Percentiles rank a stretch among this genome's conserved stretches.
Evolutionary conservation across 169 alveolate genomes (phyloP).

Genomic region (Plasmodium coatneyi): DNA sequence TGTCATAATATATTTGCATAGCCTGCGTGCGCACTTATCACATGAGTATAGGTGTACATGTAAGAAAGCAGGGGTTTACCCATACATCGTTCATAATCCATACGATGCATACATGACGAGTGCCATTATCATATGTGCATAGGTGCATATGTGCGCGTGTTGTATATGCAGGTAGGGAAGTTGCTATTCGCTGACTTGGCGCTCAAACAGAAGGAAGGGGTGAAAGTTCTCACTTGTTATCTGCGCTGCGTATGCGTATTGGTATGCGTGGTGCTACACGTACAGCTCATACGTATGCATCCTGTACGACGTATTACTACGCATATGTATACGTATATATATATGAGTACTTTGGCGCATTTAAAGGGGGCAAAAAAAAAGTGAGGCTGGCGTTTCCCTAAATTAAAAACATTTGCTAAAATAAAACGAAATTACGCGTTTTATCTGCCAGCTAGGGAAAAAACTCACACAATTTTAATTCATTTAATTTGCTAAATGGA

Average conservation of each 20-base stretch:
- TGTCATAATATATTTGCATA: not conserved
- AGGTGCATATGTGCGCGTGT: not conserved
- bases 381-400: not conserved
- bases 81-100: not conserved
- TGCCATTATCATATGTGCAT: not conserved
- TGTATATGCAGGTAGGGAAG: not conserved
- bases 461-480: slow-evolving; percentile 12
- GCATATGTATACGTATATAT: not conserved
- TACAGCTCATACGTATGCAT: not conserved
- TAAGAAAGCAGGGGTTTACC: not conserved
- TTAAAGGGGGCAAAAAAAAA: slow-evolving; percentile 2
- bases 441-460: not conserved
- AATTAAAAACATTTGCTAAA: slow-evolving; percentile 10
- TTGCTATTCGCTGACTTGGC: not conserved
- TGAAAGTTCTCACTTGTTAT: not conserved
- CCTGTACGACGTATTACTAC: not conserved
- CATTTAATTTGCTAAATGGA: not conserved
- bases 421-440: slow-evolving; percentile 29
- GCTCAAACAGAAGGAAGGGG: slow-evolving; percentile 26
- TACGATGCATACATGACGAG: not conserved
- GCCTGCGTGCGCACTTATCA: not conserved
- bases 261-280: not conserved
- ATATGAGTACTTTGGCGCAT: not conserved
- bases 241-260: not conserved
- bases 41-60: not conserved